Percentiles rank a stretch among this genome's conserved stretches.
These are phyloP conservation scores for Globisporangium sylvaticum DNA, from an alignment of 352 stramenopile genomes.

Conservation along the genomic window DNA sequence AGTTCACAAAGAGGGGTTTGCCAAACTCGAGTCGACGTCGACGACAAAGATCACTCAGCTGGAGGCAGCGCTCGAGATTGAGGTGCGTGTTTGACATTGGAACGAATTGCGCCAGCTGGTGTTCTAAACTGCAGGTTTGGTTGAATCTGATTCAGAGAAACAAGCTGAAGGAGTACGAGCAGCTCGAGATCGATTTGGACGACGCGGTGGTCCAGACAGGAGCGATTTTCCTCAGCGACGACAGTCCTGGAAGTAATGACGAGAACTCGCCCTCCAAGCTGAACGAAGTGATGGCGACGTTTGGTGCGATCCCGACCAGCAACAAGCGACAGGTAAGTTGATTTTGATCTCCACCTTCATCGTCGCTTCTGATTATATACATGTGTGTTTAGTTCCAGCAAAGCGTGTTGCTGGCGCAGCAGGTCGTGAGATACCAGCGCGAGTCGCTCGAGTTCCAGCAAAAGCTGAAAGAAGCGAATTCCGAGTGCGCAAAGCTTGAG, in stretches of 20 bases:
- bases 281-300: constrained; percentile 51
- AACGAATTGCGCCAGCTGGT: too few relatives aligned
- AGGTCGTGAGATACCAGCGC: constrained; percentile 63
- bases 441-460: constrained; percentile 40
- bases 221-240: constrained; percentile 20
- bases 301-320: constrained; percentile 59
- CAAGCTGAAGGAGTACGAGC: constrained; percentile 68
- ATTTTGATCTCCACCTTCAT: neutral
- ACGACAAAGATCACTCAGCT: constrained; percentile 57
- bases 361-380: too few relatives aligned
- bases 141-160: constrained; percentile 34
- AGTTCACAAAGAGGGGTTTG: constrained; percentile 68
- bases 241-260: neutral
- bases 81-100: constrained; percentile 23
- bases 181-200: constrained; percentile 73
- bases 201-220: constrained; percentile 62
- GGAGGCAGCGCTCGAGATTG: constrained; percentile 43
- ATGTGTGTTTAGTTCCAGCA: constrained; percentile 56
- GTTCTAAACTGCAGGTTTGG: too few relatives aligned
- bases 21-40: constrained; percentile 59
- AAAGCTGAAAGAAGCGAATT: constrained; percentile 26
- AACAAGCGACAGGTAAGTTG: constrained; percentile 43
- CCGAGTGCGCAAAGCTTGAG: constrained; percentile 28
- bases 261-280: constrained; percentile 6
- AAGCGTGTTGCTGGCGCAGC: constrained; percentile 60